phyloP scores from a whole-genome alignment of 148 eudicot genomes.

The Rhododendron mucronatum region DNA sequence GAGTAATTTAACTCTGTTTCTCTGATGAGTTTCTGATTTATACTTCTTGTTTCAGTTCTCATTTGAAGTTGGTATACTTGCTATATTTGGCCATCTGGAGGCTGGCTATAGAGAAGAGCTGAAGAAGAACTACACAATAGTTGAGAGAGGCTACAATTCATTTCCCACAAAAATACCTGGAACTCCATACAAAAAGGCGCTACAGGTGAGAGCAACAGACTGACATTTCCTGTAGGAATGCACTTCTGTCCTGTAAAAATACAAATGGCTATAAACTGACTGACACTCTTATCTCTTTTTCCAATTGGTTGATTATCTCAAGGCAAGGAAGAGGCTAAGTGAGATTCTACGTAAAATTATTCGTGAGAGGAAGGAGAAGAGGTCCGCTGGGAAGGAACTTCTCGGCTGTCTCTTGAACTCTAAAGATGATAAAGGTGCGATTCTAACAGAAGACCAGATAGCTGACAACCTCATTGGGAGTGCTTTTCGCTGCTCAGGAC shows the following conservation, averaged over 20 bases:
- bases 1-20: background rate
- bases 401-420: conserved; percentile 57
- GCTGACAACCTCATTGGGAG: conserved; percentile 80
- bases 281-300: background rate
- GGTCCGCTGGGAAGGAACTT: conserved; percentile 37
- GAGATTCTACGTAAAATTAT: conserved; percentile 49
- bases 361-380: conserved; percentile 57
- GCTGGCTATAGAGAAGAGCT: conserved; percentile 21
- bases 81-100: conserved; percentile 34
- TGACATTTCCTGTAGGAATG: background rate
- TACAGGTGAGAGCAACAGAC: conserved; percentile 28
- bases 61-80: conserved; percentile 42
- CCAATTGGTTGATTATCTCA: background rate
- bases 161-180: conserved; percentile 41
- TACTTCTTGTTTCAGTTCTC: conserved; percentile 30
- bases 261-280: background rate
- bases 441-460: conserved; percentile 54
- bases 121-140: conserved; percentile 31
- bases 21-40: background rate
- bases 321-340: conserved; percentile 65
- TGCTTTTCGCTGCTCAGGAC: conserved; percentile 88
- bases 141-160: conserved; percentile 45
- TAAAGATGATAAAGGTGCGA: conserved; percentile 49
- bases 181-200: conserved; percentile 38
- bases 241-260: background rate